Conservation (phyloP, 2,329 filamentous ascomycete genomes). For the Pezizomycotina sp. region DNA sequence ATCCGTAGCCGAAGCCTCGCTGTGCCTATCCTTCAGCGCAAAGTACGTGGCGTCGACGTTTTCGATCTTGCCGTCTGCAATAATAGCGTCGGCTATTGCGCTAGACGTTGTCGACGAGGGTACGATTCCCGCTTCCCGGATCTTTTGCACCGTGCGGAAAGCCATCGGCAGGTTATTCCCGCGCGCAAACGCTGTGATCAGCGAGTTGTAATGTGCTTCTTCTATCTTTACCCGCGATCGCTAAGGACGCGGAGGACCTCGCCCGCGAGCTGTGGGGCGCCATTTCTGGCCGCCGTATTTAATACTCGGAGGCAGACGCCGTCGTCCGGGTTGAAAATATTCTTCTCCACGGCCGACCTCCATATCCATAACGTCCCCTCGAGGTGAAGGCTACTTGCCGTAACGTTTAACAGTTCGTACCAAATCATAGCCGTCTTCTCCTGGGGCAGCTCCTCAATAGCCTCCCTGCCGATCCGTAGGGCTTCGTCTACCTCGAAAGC, state of each 20-base stretch:
- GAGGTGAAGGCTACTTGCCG: conserved; percentile 46
- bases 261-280: conserved; percentile 51
- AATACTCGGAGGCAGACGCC: conserved; percentile 53
- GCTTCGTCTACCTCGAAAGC: conserved; percentile 63
- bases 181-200: conserved; percentile 53
- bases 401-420: conserved; percentile 58
- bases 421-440: no score
- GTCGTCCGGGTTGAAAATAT: conserved; percentile 45
- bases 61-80: conserved; percentile 34
- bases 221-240: conserved; percentile 38
- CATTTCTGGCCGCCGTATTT: conserved; percentile 50
- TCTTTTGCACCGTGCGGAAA: conserved; percentile 54
- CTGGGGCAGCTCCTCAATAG: conserved; percentile 33
- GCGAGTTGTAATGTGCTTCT: conserved; percentile 59
- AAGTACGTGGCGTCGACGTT: conserved; percentile 25
- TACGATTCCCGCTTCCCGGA: conserved; percentile 46
- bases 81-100: conserved; percentile 41
- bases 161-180: conserved; percentile 46
- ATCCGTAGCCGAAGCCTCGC: no score
- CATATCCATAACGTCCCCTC: conserved; percentile 54
- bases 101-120: conserved; percentile 46
- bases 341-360: conserved; percentile 45
- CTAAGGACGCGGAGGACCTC: conserved; percentile 52
- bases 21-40: conserved; percentile 9
- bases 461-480: conserved; percentile 38